These are phyloP conservation scores for Pleurotus citrinopileatus DNA, from an alignment of 768 basidiomycete genomes.

Conservation along the genomic window DNA sequence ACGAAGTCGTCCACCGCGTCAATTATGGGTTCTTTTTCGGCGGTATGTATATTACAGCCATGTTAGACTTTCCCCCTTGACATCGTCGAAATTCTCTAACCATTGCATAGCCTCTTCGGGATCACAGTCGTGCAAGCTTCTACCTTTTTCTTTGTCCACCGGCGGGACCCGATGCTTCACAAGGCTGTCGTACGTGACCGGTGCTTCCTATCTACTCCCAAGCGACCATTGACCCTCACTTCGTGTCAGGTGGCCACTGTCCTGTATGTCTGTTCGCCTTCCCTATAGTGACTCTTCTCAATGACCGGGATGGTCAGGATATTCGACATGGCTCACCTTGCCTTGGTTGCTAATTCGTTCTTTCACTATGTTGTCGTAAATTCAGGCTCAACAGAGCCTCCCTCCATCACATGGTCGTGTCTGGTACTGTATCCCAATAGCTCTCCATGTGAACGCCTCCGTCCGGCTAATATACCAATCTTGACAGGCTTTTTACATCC, in stretches of 20 bases:
- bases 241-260: not conserved
- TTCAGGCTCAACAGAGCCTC: not conserved
- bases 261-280: not conserved
- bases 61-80: not conserved
- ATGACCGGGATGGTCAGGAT: not conserved
- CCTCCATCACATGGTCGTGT: not conserved
- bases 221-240: not conserved
- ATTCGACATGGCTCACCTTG: constrained; percentile 2
- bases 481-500: not conserved
- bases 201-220: no score
- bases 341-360: constrained; percentile 1
- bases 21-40: not conserved
- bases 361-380: not conserved
- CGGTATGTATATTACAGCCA: not conserved
- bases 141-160: constrained; percentile 6
- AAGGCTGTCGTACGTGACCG: constrained; percentile 1
- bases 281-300: not conserved
- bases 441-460: not conserved
- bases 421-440: not conserved
- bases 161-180: not conserved
- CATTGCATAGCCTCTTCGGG: not conserved
- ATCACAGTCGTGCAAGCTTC: constrained; percentile 3
- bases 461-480: no score
- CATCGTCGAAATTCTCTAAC: not conserved
- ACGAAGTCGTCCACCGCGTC: not conserved